Base-by-base conservation (phyloP, 345 rosid species). In the Euclidium syriacum region DNA sequence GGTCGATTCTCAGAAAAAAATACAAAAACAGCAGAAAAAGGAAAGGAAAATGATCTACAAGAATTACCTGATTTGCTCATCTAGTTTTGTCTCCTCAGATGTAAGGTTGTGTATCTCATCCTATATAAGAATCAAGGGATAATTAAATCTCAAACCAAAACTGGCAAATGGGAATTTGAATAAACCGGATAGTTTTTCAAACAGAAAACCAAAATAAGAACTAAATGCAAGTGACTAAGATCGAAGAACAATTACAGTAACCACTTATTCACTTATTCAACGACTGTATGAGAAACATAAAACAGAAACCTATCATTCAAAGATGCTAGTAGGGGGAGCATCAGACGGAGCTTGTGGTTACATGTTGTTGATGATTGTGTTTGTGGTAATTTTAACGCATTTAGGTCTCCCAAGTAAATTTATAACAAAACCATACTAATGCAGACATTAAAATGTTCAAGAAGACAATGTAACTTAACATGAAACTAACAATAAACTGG, bases 61-160 rank as follows among this genome's bases (percentile, higher is more conserved):
- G 11, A 30, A 55, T n/a, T 64, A 72, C 76, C 76, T 72, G 47
- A 72, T 72, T 35, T 44, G 67, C 49, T 72, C 49, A 65, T 72
- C 76, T 43, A 90, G 68, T 73, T 77, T 64, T 49, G 55, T 80
- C 63, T 94, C 97, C 65, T 87, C 85, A 48, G 76, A 64, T 43
- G 77, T 67, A 44, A 90, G 97, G 75, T 70, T 81, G 67, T 84
- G 86, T 61, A 87, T 83, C 77, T 85, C 96, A 43, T 90, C 92
- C 97, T 87, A 79, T 70, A 58, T 15, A 5, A 60, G 39, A 18
- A 59, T 59, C 16, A n/a, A 67, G 23, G 25, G 58, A 40, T 24
- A 39, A 42, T 17, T 32, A 23, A 14, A n/a, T 36, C 22, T 36
- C 62, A 72, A 58, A 62, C 51, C 14, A 41, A 22, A 18, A 29